Conservation (phyloP, 768 basidiomycete genomes). For the Pholiota molesta region DNA sequence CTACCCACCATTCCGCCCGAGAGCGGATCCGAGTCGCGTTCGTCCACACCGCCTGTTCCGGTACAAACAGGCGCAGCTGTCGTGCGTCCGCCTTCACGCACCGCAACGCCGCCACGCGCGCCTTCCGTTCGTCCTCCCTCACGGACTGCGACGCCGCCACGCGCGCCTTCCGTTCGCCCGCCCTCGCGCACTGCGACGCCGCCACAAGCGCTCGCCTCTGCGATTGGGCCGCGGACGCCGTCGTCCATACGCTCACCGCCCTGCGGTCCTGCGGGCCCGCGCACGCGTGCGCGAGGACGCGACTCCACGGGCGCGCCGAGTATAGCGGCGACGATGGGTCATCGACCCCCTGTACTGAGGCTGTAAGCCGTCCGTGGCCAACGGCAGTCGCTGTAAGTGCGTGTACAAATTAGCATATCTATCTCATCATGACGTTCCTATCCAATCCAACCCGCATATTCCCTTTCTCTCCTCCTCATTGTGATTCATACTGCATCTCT, state of each 20-base stretch:
- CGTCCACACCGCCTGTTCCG: constrained; percentile 14
- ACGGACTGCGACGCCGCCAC: constrained; percentile 10
- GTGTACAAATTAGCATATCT: background rate
- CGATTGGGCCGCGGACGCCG: constrained; percentile 3
- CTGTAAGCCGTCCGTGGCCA: constrained; percentile 12
- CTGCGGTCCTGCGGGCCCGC: constrained; percentile 28
- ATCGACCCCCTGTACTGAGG: constrained; percentile 22
- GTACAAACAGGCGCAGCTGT: constrained; percentile 1
- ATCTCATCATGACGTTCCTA: constrained; percentile 3
- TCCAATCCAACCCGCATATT: background rate
- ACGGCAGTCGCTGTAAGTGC: background rate
- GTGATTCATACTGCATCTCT: constrained; percentile 6
- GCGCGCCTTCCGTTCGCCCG: constrained; percentile 2
- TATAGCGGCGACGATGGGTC: background rate
- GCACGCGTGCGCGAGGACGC: constrained; percentile 17
- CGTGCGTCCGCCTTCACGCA: constrained; percentile 6
- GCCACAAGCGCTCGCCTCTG: background rate
- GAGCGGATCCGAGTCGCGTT: constrained; percentile 8
- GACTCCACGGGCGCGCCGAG: constrained; percentile 5
- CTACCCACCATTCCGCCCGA: constrained; percentile 28
- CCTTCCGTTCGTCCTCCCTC: constrained; percentile 3
- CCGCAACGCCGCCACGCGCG: constrained; percentile 9
- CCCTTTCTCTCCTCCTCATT: constrained; percentile 1
- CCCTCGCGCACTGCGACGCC: constrained; percentile 11
- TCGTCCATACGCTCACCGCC: constrained; percentile 26